Percentiles rank a stretch among this genome's conserved stretches.
phyloP scores from a whole-genome alignment of 768 basidiomycete species.

The Lentinula guzmanii region DNA sequence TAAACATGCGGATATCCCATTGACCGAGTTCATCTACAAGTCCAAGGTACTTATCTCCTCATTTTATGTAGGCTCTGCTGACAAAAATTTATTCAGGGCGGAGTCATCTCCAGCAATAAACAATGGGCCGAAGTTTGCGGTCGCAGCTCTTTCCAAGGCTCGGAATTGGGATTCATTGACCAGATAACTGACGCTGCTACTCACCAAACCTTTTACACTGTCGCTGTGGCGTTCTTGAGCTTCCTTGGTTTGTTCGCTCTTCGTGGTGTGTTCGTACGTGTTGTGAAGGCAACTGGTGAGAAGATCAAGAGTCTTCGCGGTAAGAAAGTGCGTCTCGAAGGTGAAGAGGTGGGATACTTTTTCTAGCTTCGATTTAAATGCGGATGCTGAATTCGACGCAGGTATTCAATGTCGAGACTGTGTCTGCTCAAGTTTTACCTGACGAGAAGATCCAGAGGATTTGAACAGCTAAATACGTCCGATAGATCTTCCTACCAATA shows the following conservation, averaged over 20 bases:
- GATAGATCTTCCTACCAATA: too few species aligned
- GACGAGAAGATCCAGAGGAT: not conserved
- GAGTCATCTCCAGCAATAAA: conserved; percentile 50
- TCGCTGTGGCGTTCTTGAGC: conserved; percentile 30
- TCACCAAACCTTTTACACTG: conserved; percentile 26
- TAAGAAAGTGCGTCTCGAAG: not conserved
- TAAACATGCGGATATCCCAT: conserved; percentile 68
- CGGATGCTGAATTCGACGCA: not conserved
- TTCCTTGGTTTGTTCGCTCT: conserved; percentile 32
- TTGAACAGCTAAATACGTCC: not conserved
- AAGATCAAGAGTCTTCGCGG: not conserved
- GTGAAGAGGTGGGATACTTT: not conserved
- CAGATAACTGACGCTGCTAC: conserved; percentile 14
- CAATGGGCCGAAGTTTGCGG: conserved; percentile 47
- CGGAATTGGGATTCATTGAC: conserved; percentile 17
- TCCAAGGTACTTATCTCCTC: conserved; percentile 51
- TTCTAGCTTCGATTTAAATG: not conserved
- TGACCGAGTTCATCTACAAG: conserved; percentile 82
- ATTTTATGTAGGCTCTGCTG: not conserved
- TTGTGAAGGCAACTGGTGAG: conserved; percentile 19
- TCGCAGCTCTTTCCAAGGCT: conserved; percentile 15
- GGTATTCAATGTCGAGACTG: not conserved
- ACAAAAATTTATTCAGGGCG: conserved; percentile 24
- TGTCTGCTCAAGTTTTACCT: not conserved
- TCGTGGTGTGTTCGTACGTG: conserved; percentile 16